Evolutionary conservation across 805 yeast genomes (phyloP).

Genomic region (Nakazawaea ishiwadae): DNA sequence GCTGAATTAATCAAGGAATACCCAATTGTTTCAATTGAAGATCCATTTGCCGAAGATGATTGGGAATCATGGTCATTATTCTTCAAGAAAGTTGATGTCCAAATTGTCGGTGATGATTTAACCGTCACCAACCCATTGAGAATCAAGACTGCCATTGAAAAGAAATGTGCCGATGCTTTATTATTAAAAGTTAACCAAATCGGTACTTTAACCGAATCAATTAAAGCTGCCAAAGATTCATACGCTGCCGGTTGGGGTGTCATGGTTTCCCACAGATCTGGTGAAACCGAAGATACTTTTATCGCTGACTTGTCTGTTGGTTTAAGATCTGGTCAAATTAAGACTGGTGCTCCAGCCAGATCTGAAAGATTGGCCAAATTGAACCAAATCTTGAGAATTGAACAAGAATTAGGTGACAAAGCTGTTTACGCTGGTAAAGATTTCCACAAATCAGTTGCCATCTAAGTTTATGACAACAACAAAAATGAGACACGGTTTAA

Average conservation of each 20-base stretch:
- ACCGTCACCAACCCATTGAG: slow-evolving; percentile 97
- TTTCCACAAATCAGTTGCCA: slow-evolving; percentile 58
- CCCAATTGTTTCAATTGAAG: slow-evolving; percentile 98
- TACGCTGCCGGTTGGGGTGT: slow-evolving; percentile 98
- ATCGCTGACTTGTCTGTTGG: slow-evolving; percentile 98
- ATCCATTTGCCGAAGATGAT: slow-evolving; percentile 99
- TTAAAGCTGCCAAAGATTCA: slow-evolving; percentile 94
- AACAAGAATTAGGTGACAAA: slow-evolving; percentile 97
- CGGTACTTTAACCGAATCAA: slow-evolving; percentile 94
- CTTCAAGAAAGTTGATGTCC: slow-evolving; percentile 68
- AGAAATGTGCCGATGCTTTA: slow-evolving; percentile 92
- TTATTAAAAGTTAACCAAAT: slow-evolving; percentile 98
- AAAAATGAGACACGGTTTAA: neutral
- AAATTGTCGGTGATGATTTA: slow-evolving; percentile 97
- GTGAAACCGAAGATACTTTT: slow-evolving; percentile 98
- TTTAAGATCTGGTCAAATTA: slow-evolving; percentile 97
- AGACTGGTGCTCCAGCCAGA: slow-evolving; percentile 99
- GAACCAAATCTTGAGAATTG: slow-evolving; percentile 97
- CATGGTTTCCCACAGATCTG: slow-evolving; percentile 99
- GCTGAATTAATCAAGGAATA: slow-evolving; percentile 73
- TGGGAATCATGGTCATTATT: slow-evolving; percentile 97
- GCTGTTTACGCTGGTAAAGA: slow-evolving; percentile 92
- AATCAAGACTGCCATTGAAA: slow-evolving; percentile 92
- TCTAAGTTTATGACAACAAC: slow-evolving; percentile 17
- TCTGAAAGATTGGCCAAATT: slow-evolving; percentile 99